Conservation (phyloP, 768 basidiomycete genomes). For the Phylloporus sp. region DNA sequence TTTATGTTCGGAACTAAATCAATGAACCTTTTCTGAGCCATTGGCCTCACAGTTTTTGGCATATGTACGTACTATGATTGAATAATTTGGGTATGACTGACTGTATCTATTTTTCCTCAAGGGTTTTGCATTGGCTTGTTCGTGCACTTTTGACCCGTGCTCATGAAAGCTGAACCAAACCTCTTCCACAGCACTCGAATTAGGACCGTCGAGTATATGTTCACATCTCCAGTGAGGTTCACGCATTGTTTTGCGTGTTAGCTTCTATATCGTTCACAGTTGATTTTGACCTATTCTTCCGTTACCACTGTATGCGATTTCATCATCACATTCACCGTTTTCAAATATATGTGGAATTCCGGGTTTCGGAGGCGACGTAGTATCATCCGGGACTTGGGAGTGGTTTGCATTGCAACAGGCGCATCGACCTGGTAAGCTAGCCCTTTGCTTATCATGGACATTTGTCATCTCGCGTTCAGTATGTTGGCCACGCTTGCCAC, state of each 20-base stretch:
- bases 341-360: constrained; percentile 18
- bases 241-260: not conserved
- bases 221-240: constrained; percentile 1
- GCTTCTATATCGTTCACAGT: not conserved
- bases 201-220: not conserved
- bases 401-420: constrained; percentile 12
- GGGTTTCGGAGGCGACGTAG: constrained; percentile 8
- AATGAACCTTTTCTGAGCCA: not conserved
- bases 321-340: constrained; percentile 3
- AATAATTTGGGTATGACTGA: not conserved
- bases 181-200: not conserved
- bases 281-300: not conserved
- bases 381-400: constrained; percentile 6
- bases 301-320: not conserved
- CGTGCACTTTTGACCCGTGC: not conserved
- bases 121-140: not conserved
- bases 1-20: not conserved
- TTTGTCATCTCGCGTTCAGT: no score
- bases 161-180: not conserved
- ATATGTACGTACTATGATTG: constrained; percentile 2
- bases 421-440: constrained; percentile 8
- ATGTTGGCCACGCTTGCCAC: no score
- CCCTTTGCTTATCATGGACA: no score
- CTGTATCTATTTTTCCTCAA: not conserved
- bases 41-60: constrained; percentile 1